Conservation (phyloP, 2,329 filamentous ascomycete genomes). For the Stemphylium vesicarium region DNA sequence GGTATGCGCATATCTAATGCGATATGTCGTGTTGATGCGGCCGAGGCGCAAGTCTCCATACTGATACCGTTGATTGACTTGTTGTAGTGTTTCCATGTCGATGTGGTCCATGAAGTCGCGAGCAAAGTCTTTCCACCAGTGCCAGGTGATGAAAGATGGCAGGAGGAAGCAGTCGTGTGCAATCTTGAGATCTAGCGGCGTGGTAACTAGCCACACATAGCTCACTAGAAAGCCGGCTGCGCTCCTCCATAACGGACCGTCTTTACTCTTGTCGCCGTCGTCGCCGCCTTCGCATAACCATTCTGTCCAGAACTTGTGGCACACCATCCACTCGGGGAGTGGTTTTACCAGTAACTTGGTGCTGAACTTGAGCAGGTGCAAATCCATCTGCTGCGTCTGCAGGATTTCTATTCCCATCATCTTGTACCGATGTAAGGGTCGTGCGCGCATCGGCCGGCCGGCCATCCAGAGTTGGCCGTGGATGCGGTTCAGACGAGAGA, state of each 20-base stretch:
- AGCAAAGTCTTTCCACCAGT: conserved; percentile 45
- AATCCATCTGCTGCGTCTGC: conserved; percentile 45
- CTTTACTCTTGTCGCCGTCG: conserved; percentile 17
- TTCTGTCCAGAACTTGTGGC: conserved; percentile 38
- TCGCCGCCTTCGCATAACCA: conserved; percentile 23
- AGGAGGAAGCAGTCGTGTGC: conserved; percentile 40
- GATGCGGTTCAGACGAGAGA: conserved; percentile 41
- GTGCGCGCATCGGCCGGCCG: conserved; percentile 45
- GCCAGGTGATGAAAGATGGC: conserved; percentile 41
- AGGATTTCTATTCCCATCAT: conserved; percentile 43
- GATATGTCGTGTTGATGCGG: conserved; percentile 47
- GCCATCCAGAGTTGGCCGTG: conserved; percentile 47
- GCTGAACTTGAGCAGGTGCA: conserved; percentile 45
- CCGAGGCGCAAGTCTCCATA: conserved; percentile 46
- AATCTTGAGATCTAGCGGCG: conserved; percentile 43
- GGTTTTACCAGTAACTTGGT: conserved; percentile 43
- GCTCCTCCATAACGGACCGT: conserved; percentile 8
- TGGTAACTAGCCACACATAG: conserved; percentile 46
- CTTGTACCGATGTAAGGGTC: conserved; percentile 45
- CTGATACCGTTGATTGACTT: conserved; percentile 47
- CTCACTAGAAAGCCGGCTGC: conserved; percentile 43
- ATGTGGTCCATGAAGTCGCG: conserved; percentile 30
- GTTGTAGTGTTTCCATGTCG: conserved; percentile 41
- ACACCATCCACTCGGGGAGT: conserved; percentile 42
- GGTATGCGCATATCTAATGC: conserved; percentile 37